phyloP scores from a whole-genome alignment of 192 early-diverging fungal genomes.

The Funneliformis geosporum region DNA sequence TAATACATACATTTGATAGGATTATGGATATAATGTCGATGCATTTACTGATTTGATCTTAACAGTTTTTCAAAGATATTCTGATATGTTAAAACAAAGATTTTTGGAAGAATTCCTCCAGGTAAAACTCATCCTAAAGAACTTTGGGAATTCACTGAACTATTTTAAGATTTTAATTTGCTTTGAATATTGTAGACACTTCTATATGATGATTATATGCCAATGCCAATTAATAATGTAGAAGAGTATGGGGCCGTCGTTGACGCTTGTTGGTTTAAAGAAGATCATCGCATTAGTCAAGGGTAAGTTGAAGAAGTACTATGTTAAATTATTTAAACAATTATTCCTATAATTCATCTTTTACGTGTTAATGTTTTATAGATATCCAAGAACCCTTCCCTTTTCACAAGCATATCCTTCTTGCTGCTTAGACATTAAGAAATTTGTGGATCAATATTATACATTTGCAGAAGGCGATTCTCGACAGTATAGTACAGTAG shows the following conservation, averaged over 20 bases:
- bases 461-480: constrained; percentile 82
- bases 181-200: constrained; percentile 64
- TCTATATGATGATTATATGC: constrained; percentile 80
- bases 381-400: constrained; percentile 73
- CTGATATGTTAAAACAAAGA: constrained; percentile 70
- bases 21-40: constrained; percentile 73
- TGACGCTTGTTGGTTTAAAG: constrained; percentile 62
- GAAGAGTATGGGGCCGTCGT: constrained; percentile 67
- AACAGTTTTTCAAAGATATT: constrained; percentile 77
- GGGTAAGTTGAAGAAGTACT: neutral
- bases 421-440: constrained; percentile 67
- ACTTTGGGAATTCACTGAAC: neutral
- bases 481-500: constrained; percentile 83
- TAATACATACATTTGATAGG: constrained; percentile 40
- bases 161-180: neutral
- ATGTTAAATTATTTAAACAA: neutral
- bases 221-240: constrained; percentile 66
- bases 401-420: constrained; percentile 82
- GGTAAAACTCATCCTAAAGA: constrained; percentile 42
- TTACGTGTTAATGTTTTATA: constrained; percentile 28
- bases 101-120: constrained; percentile 68
- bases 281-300: constrained; percentile 45
- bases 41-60: constrained; percentile 70
- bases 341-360: neutral
- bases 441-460: constrained; percentile 80